These are phyloP conservation scores for Hypoxylon rickii DNA, from an alignment of 495 filamentous ascomycete species.

Conservation along the genomic window DNA sequence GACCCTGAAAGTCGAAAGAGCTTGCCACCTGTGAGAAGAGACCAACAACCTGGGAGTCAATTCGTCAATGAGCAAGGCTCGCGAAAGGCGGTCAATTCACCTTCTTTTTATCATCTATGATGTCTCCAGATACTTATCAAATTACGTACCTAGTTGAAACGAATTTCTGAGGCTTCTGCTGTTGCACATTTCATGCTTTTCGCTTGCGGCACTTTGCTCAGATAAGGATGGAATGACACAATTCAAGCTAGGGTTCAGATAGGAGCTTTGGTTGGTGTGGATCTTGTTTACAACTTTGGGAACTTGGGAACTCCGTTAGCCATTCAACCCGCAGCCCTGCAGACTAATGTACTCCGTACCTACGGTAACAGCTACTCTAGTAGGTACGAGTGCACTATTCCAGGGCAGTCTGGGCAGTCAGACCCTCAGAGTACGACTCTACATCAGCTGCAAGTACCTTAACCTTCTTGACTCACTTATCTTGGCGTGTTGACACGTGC, in stretches of 20 bases:
- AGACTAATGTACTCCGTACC: slow-evolving; percentile 15
- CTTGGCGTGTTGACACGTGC: slow-evolving; percentile 32
- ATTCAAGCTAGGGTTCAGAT: slow-evolving; percentile 25
- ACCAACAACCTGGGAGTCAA: no score
- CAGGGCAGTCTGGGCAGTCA: no score
- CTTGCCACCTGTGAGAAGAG: slow-evolving; percentile 6
- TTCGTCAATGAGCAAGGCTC: no score
- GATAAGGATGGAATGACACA: slow-evolving; percentile 36
- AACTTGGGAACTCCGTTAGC: slow-evolving; percentile 15
- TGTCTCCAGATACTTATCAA: not conserved
- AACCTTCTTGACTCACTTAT: slow-evolving; percentile 20
- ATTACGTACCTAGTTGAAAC: not conserved
- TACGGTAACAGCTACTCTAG: no score
- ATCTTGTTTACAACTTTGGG: not conserved
- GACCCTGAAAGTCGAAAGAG: slow-evolving; percentile 16
- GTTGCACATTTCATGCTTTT: slow-evolving; percentile 1
- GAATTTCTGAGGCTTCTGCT: not conserved
- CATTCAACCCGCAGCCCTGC: slow-evolving; percentile 27
- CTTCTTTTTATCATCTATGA: not conserved
- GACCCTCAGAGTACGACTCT: not conserved
- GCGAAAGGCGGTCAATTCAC: no score
- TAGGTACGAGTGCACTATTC: no score
- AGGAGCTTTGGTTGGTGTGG: slow-evolving; percentile 19
- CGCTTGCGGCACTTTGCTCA: slow-evolving; percentile 19
- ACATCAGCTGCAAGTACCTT: slow-evolving; percentile 12